Base-by-base conservation (phyloP, 2,329 filamentous ascomycete genomes). In the Beauveria rudraprayagi region DNA sequence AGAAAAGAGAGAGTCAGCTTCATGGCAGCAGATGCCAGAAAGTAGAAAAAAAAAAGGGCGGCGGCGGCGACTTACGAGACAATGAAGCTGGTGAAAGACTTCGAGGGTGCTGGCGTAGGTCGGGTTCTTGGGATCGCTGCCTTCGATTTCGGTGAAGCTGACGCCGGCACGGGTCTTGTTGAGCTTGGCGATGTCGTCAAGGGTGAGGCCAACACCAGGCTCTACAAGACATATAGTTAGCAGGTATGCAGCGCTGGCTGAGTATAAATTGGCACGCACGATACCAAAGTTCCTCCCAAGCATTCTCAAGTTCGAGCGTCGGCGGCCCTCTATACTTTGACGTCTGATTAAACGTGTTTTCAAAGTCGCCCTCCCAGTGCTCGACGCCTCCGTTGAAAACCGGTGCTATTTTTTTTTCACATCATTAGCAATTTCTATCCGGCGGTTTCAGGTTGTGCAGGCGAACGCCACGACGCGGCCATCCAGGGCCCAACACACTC, bases 71-170 rank as follows among this genome's bases (percentile, higher is more conserved):
- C 56, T 44, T 55, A 65, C 63, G 28, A 65, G 53, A 37, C 64
- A 65, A 40, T 65, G 64, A 2, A 65, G 37, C 40, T 65, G 64
- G 28, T 65, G 64, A 26, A 63, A 65, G 8, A 63, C 61, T 48
- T 65, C 64, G n/a, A 65, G 56, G 9, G 62, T 55, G 24, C 34
- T 52, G 44, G 60, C 64, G 24, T 64, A 64, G n/a, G 48, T 59
- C 26, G 61, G 56, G 7, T 56, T 43, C 2, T 54, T 52, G 30
- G 56, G 56, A 24, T 58, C 50, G 37, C 61, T 62, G n/a, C 60
- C 60, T 22, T 52, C 19, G 6, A 61, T 56, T 30, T 61, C 40
- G 34, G 46, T 52, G 9, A 54, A 56, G 6, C 47, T 30, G 22
- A 53, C 55, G 24, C 50, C 55, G 24, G 55, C 24, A 19, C 55